A percentile compares a stretch with the other conserved stretches of the same genome.
These are phyloP conservation scores for Backusella sp. DNA, from an alignment of 192 early-diverging fungal species.

Conservation along the genomic window DNA sequence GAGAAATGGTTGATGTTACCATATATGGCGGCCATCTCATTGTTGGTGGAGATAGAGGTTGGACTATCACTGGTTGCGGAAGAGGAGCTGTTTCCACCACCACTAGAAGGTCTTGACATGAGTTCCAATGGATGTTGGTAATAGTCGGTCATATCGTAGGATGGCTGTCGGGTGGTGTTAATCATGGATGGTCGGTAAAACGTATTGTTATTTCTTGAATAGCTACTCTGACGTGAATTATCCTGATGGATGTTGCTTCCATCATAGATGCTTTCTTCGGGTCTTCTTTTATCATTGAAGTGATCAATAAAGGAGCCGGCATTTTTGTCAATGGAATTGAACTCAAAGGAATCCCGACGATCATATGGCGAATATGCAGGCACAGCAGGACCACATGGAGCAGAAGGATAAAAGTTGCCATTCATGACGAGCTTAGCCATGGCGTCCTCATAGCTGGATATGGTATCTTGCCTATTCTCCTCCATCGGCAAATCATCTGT, in stretches of 20 bases:
- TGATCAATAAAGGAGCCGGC: background rate
- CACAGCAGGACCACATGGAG: background rate
- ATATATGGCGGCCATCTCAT: background rate
- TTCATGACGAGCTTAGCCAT: background rate
- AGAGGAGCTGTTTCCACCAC: background rate
- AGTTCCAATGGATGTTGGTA: background rate
- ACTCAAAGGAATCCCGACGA: background rate
- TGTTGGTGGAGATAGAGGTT: background rate
- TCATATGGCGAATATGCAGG: background rate
- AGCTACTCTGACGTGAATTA: background rate
- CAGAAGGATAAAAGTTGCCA: background rate
- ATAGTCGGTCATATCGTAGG: background rate
- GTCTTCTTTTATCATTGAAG: background rate
- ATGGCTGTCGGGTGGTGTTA: background rate
- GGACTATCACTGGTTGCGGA: background rate
- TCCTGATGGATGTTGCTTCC: conserved; percentile 1
- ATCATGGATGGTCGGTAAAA: background rate
- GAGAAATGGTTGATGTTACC: background rate
- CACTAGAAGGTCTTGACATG: background rate
- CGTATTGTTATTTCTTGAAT: background rate
- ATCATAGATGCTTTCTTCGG: background rate
- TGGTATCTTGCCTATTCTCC: background rate
- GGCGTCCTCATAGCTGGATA: background rate
- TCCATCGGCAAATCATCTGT: background rate
- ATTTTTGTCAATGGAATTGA: background rate